Evolutionary conservation across 352 stramenopile genomes (phyloP), one percentile per base, ranked within the genome.

Genomic region (Globisporangium nunn): DNA sequence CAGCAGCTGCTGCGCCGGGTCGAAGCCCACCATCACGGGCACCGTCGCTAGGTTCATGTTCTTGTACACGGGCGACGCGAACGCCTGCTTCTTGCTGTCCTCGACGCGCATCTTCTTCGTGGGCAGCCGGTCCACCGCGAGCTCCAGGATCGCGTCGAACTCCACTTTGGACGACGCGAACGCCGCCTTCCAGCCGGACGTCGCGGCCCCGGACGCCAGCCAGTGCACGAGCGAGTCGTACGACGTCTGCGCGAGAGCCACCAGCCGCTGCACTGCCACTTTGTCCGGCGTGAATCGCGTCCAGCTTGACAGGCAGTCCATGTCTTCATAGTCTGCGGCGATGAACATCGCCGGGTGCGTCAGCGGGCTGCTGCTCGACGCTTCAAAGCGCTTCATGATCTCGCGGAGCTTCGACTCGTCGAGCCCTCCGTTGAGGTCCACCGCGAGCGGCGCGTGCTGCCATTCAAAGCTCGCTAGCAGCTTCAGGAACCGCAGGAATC

Each of bases 281-380:
- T 75, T 81, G 61, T 85, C 68, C 4, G 76, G 80, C 4, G 59
- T 67, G 55, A 85, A 81, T 4, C 78, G 73, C 28, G 81, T 94
- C 84, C 84, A 94, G 64, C 79, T 92, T 29, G 84, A 94, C 50
- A 91, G 44, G 29, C 79, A 89, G 46, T 91, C 80, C 58, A 81
- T 70, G 28, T 86, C 75, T 62, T 94, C 84, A 52, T 94, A 94
- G 53, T 88, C 80, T 0, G 74, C 71, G 17, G 77, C 81, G 54
- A 94, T 77, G 54, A 90, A 94, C 70, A 94, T 81, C 1, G 69
- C 84, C 3, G 81, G 76, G 57, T 92, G 84, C 0, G 70, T 87
- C 18, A 61, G 50, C 0, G 71, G 53, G 44, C 65, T 87, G 28
- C 63, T 85, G 17, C 53, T 79, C 1, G 81, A 94, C 5, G 84